Evolutionary conservation across 345 rosid genomes (phyloP).

Genomic region (Barbarea vulgaris): DNA sequence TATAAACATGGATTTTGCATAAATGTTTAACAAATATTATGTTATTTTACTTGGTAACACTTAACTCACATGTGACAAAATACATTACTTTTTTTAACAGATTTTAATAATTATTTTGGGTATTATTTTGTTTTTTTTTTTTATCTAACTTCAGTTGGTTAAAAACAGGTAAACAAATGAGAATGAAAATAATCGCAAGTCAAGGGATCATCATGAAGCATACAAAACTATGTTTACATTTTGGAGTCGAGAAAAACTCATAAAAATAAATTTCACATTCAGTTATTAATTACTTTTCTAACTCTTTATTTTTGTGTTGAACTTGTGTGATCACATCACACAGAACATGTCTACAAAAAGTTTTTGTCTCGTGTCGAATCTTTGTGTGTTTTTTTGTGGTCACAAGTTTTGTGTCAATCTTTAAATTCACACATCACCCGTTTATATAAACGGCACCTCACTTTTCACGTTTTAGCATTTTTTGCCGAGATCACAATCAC

Average conservation of each 20-base stretch:
- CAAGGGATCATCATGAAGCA: conserved; percentile 5
- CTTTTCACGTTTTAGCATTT: conserved; percentile 28
- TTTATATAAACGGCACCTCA: conserved; percentile 27
- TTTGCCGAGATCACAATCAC: conserved; percentile 3
- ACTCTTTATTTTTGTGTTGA: neutral
- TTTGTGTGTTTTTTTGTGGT: neutral
- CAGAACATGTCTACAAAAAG: conserved; percentile 27
- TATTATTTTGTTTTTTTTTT: no score
- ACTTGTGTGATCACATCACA: conserved; percentile 33
- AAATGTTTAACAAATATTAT: neutral
- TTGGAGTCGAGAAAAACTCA: conserved; percentile 10
- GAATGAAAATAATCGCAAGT: neutral
- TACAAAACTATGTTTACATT: conserved; percentile 1
- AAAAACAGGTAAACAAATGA: neutral
- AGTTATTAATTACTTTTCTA: conserved; percentile 1
- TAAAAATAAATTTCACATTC: conserved; percentile 14
- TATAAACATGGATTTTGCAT: no score
- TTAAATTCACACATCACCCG: conserved; percentile 33
- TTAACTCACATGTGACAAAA: no score
- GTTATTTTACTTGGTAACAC: no score
- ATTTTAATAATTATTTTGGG: no score
- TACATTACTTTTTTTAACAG: no score
- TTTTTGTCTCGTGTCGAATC: conserved; percentile 10
- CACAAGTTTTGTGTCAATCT: conserved; percentile 36
- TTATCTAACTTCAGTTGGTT: neutral